Conservation (phyloP, 2,329 filamentous ascomycete genomes). For the Trichoderma afroharzianum region DNA sequence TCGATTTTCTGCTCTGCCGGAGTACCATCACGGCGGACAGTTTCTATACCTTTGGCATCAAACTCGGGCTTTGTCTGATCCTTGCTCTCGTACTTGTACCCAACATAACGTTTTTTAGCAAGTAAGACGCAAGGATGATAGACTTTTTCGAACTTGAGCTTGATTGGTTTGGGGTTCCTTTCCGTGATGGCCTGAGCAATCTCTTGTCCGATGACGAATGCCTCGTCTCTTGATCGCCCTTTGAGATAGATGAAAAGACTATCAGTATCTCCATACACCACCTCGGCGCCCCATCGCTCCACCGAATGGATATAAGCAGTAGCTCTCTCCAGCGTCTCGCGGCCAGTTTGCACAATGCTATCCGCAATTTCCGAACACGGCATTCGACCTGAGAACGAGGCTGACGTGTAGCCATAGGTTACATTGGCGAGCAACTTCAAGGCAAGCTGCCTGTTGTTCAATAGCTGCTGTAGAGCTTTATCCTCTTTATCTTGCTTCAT, state of each 20-base stretch:
- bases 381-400: conserved; percentile 95
- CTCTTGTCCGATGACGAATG: conserved; percentile 88
- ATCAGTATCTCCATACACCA: conserved; percentile 97
- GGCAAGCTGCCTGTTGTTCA: conserved; percentile 91
- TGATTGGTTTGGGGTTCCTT: conserved; percentile 85
- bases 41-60: conserved; percentile 98
- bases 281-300: conserved; percentile 85
- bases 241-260: conserved; percentile 88
- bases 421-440: conserved; percentile 98
- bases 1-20: conserved; percentile 96
- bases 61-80: conserved; percentile 79
- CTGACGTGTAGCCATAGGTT: conserved; percentile 96
- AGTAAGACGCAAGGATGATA: conserved; percentile 93
- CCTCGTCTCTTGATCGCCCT: conserved; percentile 80
- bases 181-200: conserved; percentile 84
- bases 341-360: conserved; percentile 93
- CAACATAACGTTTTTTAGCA: conserved; percentile 96
- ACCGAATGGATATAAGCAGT: conserved; percentile 90
- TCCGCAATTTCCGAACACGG: conserved; percentile 97
- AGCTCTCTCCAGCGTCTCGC: conserved; percentile 90
- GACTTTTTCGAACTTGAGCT: conserved; percentile 97
- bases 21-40: conserved; percentile 89
- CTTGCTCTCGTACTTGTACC: conserved; percentile 87
- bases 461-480: conserved; percentile 74
- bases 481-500: conserved; percentile 95